A percentile compares a stretch with the other conserved stretches of the same genome.
Evolutionary conservation across 2,329 filamentous ascomycete genomes (phyloP).

Genomic region (Orbilia javanica): DNA sequence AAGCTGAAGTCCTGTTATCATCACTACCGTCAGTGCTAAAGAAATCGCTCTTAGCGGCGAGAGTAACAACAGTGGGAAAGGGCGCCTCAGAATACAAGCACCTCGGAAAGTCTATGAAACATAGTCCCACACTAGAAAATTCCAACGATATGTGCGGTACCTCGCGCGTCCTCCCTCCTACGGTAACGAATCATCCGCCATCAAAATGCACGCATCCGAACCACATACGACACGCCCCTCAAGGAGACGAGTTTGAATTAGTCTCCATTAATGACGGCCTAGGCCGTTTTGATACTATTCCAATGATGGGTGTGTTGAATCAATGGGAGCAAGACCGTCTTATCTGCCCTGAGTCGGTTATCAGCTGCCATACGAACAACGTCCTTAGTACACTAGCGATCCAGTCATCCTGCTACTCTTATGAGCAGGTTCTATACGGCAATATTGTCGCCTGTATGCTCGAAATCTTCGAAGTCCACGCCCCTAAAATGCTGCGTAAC

Average conservation of each 20-base stretch:
- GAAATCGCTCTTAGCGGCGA: background rate
- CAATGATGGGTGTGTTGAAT: conserved; percentile 33
- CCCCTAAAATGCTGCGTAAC: conserved; percentile 47
- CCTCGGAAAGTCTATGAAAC: background rate
- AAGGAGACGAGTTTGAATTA: conserved; percentile 24
- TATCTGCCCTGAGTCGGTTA: background rate
- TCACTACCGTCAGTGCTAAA: background rate
- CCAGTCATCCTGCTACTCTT: conserved; percentile 38
- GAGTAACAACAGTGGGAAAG: background rate
- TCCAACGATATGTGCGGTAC: conserved; percentile 1
- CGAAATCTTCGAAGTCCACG: conserved; percentile 31
- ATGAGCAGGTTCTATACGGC: conserved; percentile 35
- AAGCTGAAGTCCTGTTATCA: background rate
- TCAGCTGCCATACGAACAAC: conserved; percentile 17
- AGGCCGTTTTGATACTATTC: conserved; percentile 47
- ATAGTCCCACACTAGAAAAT: background rate
- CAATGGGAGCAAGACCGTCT: conserved; percentile 41
- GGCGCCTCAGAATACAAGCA: background rate
- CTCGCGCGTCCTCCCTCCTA: conserved; percentile 22
- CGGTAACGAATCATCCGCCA: background rate
- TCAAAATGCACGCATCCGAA: conserved; percentile 46
- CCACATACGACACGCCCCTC: conserved; percentile 35
- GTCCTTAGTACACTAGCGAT: conserved; percentile 23
- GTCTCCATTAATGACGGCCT: conserved; percentile 38
- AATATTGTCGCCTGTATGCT: conserved; percentile 39